Evolutionary conservation across 2,329 filamentous ascomycete genomes (phyloP).

Genomic region (Xylaria sp.): DNA sequence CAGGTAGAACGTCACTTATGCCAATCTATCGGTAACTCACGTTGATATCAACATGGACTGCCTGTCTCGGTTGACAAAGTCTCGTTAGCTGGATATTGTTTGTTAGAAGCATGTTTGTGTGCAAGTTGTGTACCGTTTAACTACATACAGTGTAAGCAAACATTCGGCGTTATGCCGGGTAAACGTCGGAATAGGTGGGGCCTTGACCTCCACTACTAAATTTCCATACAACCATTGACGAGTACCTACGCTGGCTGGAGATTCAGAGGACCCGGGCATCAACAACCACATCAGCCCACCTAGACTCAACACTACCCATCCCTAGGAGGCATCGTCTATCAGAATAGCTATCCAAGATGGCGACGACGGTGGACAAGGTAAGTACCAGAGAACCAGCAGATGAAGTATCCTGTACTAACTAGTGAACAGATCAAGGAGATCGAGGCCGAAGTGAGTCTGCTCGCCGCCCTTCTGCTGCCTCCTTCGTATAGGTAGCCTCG

Average conservation of each 20-base stretch:
- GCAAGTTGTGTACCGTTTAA: neutral
- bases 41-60: no score
- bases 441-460: slow-evolving; percentile 73
- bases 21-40: no score
- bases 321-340: neutral
- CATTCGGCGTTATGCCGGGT: neutral
- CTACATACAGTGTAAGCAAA: neutral
- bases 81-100: neutral
- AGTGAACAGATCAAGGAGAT: slow-evolving; percentile 80
- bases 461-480: neutral
- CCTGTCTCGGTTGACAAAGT: no score
- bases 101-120: neutral
- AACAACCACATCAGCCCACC: neutral
- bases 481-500: no score
- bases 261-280: neutral
- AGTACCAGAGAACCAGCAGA: slow-evolving; percentile 27
- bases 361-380: slow-evolving; percentile 96
- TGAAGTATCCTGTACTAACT: slow-evolving; percentile 31
- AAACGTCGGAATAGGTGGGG: slow-evolving; percentile 10
- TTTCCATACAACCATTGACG: slow-evolving; percentile 12
- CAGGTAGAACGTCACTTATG: no score
- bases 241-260: neutral
- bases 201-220: slow-evolving; percentile 26
- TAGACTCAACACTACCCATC: neutral
- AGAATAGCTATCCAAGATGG: slow-evolving; percentile 58